Evolutionary conservation across 306 rosid genomes (phyloP).

Genomic region (Quercus gilva): DNA sequence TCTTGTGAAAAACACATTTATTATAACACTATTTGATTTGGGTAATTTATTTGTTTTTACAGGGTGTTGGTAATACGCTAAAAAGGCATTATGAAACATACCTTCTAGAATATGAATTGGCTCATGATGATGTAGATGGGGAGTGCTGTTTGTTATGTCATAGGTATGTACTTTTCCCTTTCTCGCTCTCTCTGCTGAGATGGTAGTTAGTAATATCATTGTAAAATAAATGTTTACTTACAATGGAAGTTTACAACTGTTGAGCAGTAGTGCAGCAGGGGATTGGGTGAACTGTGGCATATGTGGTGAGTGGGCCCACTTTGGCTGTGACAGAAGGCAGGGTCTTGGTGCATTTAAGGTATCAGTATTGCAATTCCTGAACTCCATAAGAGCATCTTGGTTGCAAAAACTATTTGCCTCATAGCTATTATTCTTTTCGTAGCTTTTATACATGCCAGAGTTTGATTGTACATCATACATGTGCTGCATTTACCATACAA

Average conservation of each 20-base stretch:
- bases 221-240: constrained; percentile 18
- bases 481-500: not conserved
- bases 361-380: constrained; percentile 9
- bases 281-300: constrained; percentile 99
- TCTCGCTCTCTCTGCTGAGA: not conserved
- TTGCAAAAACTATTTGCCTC: not conserved
- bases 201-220: not conserved
- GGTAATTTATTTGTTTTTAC: constrained; percentile 24
- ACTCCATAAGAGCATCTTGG: not conserved
- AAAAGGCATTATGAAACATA: constrained; percentile 98
- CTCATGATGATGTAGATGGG: constrained; percentile 98
- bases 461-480: not conserved
- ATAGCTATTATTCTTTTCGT: not conserved
- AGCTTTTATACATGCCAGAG: not conserved
- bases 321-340: constrained; percentile 98
- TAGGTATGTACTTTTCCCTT: constrained; percentile 57
- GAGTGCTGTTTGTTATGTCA: constrained; percentile 97
- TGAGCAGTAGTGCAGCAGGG: constrained; percentile 98
- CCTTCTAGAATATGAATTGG: constrained; percentile 93
- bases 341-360: constrained; percentile 99
- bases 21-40: not conserved
- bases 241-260: constrained; percentile 14
- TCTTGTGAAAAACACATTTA: not conserved
- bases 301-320: constrained; percentile 99
- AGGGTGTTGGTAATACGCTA: constrained; percentile 99